Evolutionary conservation across 179 eudicot genomes (phyloP), one percentile per base, ranked within the genome.

Genomic region (Beta corolliflora): DNA sequence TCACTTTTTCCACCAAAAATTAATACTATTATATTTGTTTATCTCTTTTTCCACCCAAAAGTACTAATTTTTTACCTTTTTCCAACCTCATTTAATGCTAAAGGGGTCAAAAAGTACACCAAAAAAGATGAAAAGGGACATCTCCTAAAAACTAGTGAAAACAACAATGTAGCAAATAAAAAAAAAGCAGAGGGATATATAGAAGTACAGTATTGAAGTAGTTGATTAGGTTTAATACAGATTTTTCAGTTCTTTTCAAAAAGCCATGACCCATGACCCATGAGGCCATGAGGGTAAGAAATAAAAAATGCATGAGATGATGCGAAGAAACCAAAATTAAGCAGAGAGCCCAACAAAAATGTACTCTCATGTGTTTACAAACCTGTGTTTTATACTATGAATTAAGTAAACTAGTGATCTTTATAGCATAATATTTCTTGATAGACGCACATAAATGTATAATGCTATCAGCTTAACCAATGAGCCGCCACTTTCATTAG

Each of bases 261-360:
- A 23, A 52, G 13, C n/a, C n/a, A n/a, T n/a, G n/a, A n/a, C n/a
- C 60, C 76, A 72, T 50, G 36, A 50, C 19, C 41, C 60, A 41
- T 41, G 50, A 68, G 18, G 12, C 8, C 18, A n/a, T 45, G 23
- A 41, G 5, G 21, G 52, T 3, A 68, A 68, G 23, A 48, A 48
- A 58, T 15, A 69, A 12, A 44, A 10, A 14, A 68, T 72, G 60
- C 76, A 72, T 53, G 76, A 72, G 76, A 36, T 72, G 16, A 23
- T 72, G 54, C 52, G 76, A 73, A 73, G 53, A 10, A 53, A 73
- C 25, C 63, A 54, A 55, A 73, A 73, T 25, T 53, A 25, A 55
- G 77, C 65, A 75, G 77, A 56, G 77, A 75, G 48, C 64, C 77
- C 77, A 73, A 73, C 77, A 73, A 73, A 54, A 73, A 53, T 55